Evolutionary conservation across 441 rosid species (phyloP).

Genomic region (Geranium incanum): DNA sequence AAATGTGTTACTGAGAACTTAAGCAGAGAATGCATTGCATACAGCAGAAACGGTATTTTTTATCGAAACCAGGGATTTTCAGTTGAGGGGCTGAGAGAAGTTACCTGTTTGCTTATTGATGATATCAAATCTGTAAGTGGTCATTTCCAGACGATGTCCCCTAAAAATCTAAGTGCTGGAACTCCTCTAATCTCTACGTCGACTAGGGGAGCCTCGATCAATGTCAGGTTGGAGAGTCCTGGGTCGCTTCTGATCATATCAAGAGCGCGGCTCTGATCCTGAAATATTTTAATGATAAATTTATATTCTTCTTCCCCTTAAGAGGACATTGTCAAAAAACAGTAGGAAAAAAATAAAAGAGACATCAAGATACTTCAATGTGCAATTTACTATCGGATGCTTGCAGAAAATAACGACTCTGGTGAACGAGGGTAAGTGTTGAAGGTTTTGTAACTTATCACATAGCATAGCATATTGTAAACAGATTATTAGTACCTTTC

Average conservation of each 20-base stretch:
- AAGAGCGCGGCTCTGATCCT: slow-evolving; percentile 90
- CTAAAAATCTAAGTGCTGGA: slow-evolving; percentile 80
- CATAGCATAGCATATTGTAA: too few species aligned
- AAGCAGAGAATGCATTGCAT: not conserved
- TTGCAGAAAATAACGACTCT: not conserved
- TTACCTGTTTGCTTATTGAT: not conserved
- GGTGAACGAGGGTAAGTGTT: slow-evolving; percentile 27
- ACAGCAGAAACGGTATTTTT: not conserved
- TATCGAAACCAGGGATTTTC: not conserved
- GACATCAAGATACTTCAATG: slow-evolving; percentile 13
- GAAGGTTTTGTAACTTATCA: slow-evolving; percentile 38
- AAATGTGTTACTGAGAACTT: not conserved
- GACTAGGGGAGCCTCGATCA: slow-evolving; percentile 75
- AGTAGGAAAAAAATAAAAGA: not conserved
- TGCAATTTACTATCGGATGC: not conserved
- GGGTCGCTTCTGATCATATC: slow-evolving; percentile 62
- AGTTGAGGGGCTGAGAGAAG: not conserved
- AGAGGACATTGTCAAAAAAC: not conserved
- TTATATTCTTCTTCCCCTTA: not conserved
- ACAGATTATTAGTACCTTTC: slow-evolving; percentile 36
- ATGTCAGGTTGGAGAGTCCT: slow-evolving; percentile 59
- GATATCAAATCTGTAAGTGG: not conserved
- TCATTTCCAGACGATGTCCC: slow-evolving; percentile 89
- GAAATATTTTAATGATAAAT: slow-evolving; percentile 22
- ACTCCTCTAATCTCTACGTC: slow-evolving; percentile 97